Conservation (phyloP, 192 early-diverging fungal species). For the Gigaspora rosea region DNA sequence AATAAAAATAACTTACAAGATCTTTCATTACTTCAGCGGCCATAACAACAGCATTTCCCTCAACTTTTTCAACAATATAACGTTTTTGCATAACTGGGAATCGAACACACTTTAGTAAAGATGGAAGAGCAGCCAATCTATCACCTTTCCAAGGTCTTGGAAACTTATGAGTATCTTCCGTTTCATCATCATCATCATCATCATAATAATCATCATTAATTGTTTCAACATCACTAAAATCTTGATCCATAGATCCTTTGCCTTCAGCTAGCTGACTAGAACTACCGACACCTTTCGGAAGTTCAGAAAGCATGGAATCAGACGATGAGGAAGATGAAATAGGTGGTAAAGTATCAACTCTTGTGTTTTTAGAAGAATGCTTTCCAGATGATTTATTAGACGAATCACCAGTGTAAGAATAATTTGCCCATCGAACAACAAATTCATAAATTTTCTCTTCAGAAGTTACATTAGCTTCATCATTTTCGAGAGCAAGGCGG, state of each 20-base stretch:
- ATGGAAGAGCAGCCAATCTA: slow-evolving; percentile 25
- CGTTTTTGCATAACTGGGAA: slow-evolving; percentile 40
- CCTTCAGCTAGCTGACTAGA: neutral
- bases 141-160: slow-evolving; percentile 28
- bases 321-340: slow-evolving; percentile 8
- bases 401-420: neutral
- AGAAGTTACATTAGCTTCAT: slow-evolving; percentile 32
- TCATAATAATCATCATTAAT: neutral
- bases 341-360: neutral
- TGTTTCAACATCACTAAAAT: neutral
- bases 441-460: slow-evolving; percentile 40
- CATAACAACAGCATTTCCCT: slow-evolving; percentile 18
- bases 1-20: neutral
- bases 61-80: slow-evolving; percentile 36
- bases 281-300: neutral
- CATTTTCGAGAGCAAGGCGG: slow-evolving; percentile 34
- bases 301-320: slow-evolving; percentile 31
- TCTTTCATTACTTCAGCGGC: slow-evolving; percentile 20
- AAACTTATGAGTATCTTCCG: slow-evolving; percentile 8
- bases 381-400: neutral
- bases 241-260: neutral
- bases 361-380: neutral
- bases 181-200: slow-evolving; percentile 1
- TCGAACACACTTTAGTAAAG: slow-evolving; percentile 39
- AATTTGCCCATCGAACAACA: slow-evolving; percentile 36